phyloP scores from a whole-genome alignment of 345 rosid genomes.

The Populus simonii region DNA sequence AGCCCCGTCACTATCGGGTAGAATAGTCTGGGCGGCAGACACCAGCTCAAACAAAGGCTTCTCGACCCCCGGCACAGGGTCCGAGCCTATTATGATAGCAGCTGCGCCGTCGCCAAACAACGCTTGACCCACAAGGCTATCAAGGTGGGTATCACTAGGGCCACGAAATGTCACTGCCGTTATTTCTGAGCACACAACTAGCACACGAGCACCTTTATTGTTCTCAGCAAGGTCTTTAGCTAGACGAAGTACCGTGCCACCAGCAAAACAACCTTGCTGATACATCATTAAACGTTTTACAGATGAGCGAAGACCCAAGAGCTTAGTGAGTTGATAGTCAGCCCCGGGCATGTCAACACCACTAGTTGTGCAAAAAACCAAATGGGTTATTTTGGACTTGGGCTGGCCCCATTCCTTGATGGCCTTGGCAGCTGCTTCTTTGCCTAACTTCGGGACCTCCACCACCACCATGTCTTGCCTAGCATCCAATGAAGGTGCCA shows the following conservation, averaged over 20 bases:
- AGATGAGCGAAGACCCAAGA: conserved; percentile 68
- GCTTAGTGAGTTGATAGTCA: conserved; percentile 84
- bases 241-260: conserved; percentile 77
- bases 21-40: conserved; percentile 62
- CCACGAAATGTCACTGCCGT: conserved; percentile 81
- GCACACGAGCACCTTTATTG: conserved; percentile 72
- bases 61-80: conserved; percentile 45
- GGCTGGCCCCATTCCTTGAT: conserved; percentile 88
- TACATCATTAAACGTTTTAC: conserved; percentile 72
- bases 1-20: conserved; percentile 71
- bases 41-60: conserved; percentile 62
- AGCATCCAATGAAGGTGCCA: conserved; percentile 67
- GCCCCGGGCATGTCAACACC: conserved; percentile 96
- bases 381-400: conserved; percentile 77
- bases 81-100: conserved; percentile 61
- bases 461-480: conserved; percentile 80
- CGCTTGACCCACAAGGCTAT: conserved; percentile 70
- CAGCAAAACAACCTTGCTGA: conserved; percentile 71
- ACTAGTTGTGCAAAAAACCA: conserved; percentile 77
- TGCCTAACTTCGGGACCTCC: conserved; percentile 74
- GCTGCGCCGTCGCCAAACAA: conserved; percentile 74
- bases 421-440: conserved; percentile 72
- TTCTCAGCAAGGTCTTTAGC: conserved; percentile 87
- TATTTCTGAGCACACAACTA: conserved; percentile 72
- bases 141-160: conserved; percentile 61